Evolutionary conservation across 2,329 filamentous ascomycete species (phyloP).

Genomic region (Penicillium hesseltinei): DNA sequence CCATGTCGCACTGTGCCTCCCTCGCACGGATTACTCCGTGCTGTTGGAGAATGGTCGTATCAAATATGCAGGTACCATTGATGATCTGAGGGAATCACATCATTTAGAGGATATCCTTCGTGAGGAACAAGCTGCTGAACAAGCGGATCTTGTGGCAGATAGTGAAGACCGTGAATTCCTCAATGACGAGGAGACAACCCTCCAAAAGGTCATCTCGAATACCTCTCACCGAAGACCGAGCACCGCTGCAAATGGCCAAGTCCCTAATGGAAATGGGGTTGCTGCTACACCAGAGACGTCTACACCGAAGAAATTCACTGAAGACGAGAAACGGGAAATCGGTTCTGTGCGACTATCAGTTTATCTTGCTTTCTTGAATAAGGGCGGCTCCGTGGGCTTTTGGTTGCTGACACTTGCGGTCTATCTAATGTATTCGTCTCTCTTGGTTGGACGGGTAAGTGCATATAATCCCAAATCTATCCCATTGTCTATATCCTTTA

Average conservation of each 20-base stretch:
- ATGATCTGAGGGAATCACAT: slow-evolving; percentile 52
- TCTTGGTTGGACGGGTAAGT: slow-evolving; percentile 54
- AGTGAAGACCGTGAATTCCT: slow-evolving; percentile 13
- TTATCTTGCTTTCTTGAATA: slow-evolving; percentile 66
- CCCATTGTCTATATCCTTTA: not conserved
- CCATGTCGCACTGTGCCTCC: slow-evolving; percentile 69
- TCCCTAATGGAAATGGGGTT: slow-evolving; percentile 16
- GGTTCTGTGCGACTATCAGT: slow-evolving; percentile 66
- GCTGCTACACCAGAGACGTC: slow-evolving; percentile 20
- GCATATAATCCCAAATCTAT: too few relatives aligned
- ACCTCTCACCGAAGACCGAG: slow-evolving; percentile 11
- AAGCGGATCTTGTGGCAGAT: slow-evolving; percentile 22
- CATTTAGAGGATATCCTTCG: slow-evolving; percentile 45
- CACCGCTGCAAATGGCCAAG: slow-evolving; percentile 9
- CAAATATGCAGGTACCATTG: slow-evolving; percentile 62
- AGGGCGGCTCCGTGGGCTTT: slow-evolving; percentile 62
- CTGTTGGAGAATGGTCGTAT: slow-evolving; percentile 68
- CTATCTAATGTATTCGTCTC: slow-evolving; percentile 55
- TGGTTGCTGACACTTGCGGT: slow-evolving; percentile 57
- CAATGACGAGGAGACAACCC: slow-evolving; percentile 16
- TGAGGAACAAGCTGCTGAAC: slow-evolving; percentile 46
- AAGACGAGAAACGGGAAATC: slow-evolving; percentile 70
- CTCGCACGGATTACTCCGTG: slow-evolving; percentile 71
- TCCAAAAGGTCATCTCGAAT: slow-evolving; percentile 26
- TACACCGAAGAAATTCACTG: slow-evolving; percentile 66